Evolutionary conservation across 208 protist genomes (phyloP).

Genomic region (Lotmaria passim): DNA sequence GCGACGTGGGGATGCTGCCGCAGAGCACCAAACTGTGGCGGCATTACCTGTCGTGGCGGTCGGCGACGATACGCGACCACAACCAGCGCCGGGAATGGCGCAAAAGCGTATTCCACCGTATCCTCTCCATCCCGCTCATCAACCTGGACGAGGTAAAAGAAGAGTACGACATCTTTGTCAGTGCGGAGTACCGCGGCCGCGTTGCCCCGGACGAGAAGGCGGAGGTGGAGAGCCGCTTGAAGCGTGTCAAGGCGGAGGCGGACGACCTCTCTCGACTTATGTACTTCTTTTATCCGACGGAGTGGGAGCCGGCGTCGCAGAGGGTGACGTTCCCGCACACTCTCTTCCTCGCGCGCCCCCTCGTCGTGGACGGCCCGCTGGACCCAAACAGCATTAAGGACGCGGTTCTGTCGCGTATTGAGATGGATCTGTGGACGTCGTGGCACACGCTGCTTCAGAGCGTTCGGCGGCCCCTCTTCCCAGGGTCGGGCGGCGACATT

Average conservation of each 20-base stretch:
- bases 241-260: slow-evolving; percentile 48
- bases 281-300: slow-evolving; percentile 41
- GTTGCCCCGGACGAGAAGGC: slow-evolving; percentile 61
- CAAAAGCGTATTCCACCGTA: slow-evolving; percentile 68
- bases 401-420: slow-evolving; percentile 39
- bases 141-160: slow-evolving; percentile 75
- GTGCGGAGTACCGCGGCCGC: slow-evolving; percentile 56
- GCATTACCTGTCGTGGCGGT: slow-evolving; percentile 67
- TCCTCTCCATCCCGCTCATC: slow-evolving; percentile 74
- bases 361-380: slow-evolving; percentile 25
- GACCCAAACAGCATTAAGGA: slow-evolving; percentile 24
- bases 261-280: slow-evolving; percentile 40
- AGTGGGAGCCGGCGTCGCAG: slow-evolving; percentile 31
- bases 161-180: slow-evolving; percentile 78
- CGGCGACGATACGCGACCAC: slow-evolving; percentile 48
- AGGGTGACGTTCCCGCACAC: slow-evolving; percentile 29
- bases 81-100: slow-evolving; percentile 57
- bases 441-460: slow-evolving; percentile 62
- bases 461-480: slow-evolving; percentile 38
- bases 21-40: slow-evolving; percentile 78
- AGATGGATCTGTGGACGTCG: slow-evolving; percentile 65
- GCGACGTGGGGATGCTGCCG: slow-evolving; percentile 75
- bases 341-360: slow-evolving; percentile 59
- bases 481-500: slow-evolving; percentile 42
- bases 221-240: slow-evolving; percentile 52